Evolutionary conservation across 179 eudicot genomes (phyloP), one percentile per base, ranked within the genome.

Genomic region (Drosera spatulata): DNA sequence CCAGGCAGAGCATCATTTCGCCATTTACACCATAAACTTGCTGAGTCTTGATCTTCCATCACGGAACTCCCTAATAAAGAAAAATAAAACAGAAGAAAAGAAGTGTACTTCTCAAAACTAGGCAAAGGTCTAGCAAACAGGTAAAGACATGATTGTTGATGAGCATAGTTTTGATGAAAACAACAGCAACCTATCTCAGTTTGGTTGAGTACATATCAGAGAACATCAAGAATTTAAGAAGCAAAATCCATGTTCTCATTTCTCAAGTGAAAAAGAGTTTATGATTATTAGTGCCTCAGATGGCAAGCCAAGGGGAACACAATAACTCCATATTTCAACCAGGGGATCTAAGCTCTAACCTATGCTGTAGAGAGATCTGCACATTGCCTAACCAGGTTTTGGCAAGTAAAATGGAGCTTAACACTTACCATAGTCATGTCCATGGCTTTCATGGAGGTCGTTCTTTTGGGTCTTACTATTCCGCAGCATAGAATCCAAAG

Each of bases 11-110:
- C 68, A 53, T 67, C 74, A 60, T 71, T 71, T 69, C 80, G 78
- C 95, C 95, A 87, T 79, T 90, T 94, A 45, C 59, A 48, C 67
- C 61, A 67, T 65, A 73, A 65, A 60, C 61, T 70, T 55, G 61
- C 72, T 39, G 72, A 55, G 70, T 77, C 86, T 66, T 66, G 73
- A 69, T 56, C 55, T 58, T 71, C 71, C 61, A 58, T 62, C 66
- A 70, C 53, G 50, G 41, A 60, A 15, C 22, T 6, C 49, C 79
- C 91, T 82, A 69, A 41, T 22, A 22, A 22, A 22, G 33, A 1
- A 22, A 22, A 22, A 22, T 22, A 22, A 22, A 22, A 22, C 33
- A 22, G 63, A 66, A 51, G 14, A n/a, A 51, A 51, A n/a, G 55
- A n/a, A 51, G 13, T n/a, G 12, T 14, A 15, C 15, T 51, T 13